Base-by-base conservation (phyloP, 441 rosid genomes). In the Pelargonium australe region DNA sequence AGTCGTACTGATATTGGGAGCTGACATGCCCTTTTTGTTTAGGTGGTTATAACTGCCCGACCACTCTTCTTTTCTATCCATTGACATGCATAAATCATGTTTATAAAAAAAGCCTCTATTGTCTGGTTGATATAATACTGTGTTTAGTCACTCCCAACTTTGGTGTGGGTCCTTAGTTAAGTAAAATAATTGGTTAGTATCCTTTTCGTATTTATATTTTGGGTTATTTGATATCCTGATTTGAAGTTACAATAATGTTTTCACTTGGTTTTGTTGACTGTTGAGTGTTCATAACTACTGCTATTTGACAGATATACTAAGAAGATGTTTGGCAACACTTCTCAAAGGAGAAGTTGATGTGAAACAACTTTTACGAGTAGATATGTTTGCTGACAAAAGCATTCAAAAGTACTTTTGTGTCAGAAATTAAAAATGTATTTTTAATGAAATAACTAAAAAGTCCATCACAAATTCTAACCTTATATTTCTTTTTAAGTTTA, bases 1-100 rank as follows among this genome's bases (percentile, higher is more conserved):
- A 53, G 58, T 53, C 4, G 13, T 45, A 53, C 58, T 53, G 58
- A n/a, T 14, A 14, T 53, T 53, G 58, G 58, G 58, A 53, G 58
- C 58, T 53, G 58, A 53, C 37, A 0, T 3, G 19, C 16, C 7
- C 58, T 53, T 7, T 14, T 53, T 53, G 16, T 14, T 49, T 49
- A 49, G 57, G 57, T 5, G n/a, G n/a, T 3, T 14, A 49, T 49
- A 49, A 49, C 57, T 12, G 14, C 14, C 57, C 4, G 2, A 17
- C 1, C 17, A 49, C 57, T 12, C 57, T 3, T 12, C 37, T 31
- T 49, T 49, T 49, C 14, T 49, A 49, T 49, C 57, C n/a, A 49
- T 49, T 49, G 5, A 1, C 5, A 14, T 4, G 16, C 57, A 49
- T 47, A 10, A 47, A 12, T 49, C 57, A 49, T 49, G n/a, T 2